Evolutionary conservation across 495 filamentous ascomycete species (phyloP).

Genomic region (Achaetomiella virescens): DNA sequence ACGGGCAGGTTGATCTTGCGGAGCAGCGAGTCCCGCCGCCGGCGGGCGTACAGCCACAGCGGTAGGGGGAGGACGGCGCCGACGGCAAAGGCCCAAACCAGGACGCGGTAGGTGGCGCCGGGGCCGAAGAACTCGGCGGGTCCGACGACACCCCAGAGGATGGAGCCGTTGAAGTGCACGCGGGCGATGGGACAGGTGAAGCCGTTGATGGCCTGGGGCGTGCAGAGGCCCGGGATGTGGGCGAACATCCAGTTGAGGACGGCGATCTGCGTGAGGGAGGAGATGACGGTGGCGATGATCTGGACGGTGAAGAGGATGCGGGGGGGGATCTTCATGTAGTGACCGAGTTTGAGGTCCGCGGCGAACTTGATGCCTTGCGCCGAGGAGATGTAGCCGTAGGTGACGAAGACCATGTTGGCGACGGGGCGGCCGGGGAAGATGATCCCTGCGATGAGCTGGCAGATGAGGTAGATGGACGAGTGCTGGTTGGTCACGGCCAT

Average conservation of each 20-base stretch:
- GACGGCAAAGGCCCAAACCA: slow-evolving; percentile 72
- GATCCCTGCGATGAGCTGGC: slow-evolving; percentile 72
- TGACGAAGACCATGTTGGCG: slow-evolving; percentile 85
- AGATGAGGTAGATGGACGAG: slow-evolving; percentile 72
- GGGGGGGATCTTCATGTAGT: slow-evolving; percentile 92
- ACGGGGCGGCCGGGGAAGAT: slow-evolving; percentile 76
- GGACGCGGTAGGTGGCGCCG: slow-evolving; percentile 58
- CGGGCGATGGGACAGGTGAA: slow-evolving; percentile 84
- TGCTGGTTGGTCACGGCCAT: slow-evolving; percentile 85
- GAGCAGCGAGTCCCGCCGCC: slow-evolving; percentile 43
- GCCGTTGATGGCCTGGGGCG: slow-evolving; percentile 68
- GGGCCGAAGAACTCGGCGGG: slow-evolving; percentile 71
- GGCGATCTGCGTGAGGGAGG: slow-evolving; percentile 70
- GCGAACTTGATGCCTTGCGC: slow-evolving; percentile 83
- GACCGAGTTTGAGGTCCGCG: slow-evolving; percentile 78
- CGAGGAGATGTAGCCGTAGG: slow-evolving; percentile 75
- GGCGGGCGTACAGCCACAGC: slow-evolving; percentile 57
- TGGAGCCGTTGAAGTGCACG: slow-evolving; percentile 84
- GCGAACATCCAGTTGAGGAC: slow-evolving; percentile 87
- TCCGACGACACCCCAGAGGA: slow-evolving; percentile 85
- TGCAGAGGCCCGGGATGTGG: slow-evolving; percentile 71
- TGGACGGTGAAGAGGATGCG: slow-evolving; percentile 74
- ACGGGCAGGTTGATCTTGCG: slow-evolving; percentile 66
- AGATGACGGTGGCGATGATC: slow-evolving; percentile 71
- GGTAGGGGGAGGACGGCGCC: slow-evolving; percentile 64